Base-by-base conservation (phyloP, 768 basidiomycete species). In the Podaxis sp. region DNA sequence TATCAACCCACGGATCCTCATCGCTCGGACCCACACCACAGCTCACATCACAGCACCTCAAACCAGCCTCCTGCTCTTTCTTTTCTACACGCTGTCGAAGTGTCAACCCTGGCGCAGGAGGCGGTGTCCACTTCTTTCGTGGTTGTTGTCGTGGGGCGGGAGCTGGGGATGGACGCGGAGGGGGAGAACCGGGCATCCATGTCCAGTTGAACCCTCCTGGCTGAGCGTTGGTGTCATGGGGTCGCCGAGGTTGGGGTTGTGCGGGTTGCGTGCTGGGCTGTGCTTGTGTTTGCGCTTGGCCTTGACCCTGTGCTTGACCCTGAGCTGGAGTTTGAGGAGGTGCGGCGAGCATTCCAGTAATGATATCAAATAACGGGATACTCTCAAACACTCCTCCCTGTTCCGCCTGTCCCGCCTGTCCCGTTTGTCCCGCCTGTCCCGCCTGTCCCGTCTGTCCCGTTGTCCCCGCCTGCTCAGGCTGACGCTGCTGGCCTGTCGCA, bases 1-100 rank as follows among this genome's bases (percentile, higher is more conserved):
- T 56, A 55, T 70, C 71, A 5, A 80, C 72, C 49, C 73, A 74
- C 13, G 89, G 89, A 47, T 90, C 88, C 15, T 90, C 89, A 61
- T 91, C 89, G 13, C 84, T 85, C 6, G 89, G 89, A 0, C 90
- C 91, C 29, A 91, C 70, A 2, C 89, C 89, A 71, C 91, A 93
- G 63, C 84, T 85, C 29, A 85, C 74, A 67, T 92, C 91, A 41
- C 77, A 83, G 70, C 91, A 93, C 54, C 91, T 79, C 67, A 91
- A 69, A 0, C 89, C 91, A 22, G 83, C 80, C 70, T 90, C 89
- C 22, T 87, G 82, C 72, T 93, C 91, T 59, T 83, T 79, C 63
- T 82, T 80, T 72, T 93, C 91, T 17, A 93, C 78, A 5, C 86
- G 82, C 71, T 92, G 85, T 27, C 91, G 87, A 49, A 92, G 74